A percentile compares a stretch with the other conserved stretches of the same genome.
These are phyloP conservation scores for Capronia americana DNA, from an alignment of 2,329 filamentous ascomycete genomes.

Conservation along the genomic window DNA sequence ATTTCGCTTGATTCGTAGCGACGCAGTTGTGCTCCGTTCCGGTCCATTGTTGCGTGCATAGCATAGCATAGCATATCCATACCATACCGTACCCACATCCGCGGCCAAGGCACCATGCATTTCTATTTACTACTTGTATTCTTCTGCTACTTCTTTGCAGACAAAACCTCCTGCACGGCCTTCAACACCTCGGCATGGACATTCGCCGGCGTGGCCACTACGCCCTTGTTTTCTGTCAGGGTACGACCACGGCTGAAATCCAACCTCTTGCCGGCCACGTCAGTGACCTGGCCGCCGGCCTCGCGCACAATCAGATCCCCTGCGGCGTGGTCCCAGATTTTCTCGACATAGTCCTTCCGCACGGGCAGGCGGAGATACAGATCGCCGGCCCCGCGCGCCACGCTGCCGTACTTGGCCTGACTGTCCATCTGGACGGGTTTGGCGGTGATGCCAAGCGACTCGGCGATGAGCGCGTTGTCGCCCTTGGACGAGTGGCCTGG, in stretches of 20 bases:
- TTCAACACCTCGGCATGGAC: slow-evolving; percentile 78
- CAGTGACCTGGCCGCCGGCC: slow-evolving; percentile 89
- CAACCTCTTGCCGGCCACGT: slow-evolving; percentile 81
- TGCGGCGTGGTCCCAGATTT: slow-evolving; percentile 99
- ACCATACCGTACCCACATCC: neutral
- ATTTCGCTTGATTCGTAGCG: neutral
- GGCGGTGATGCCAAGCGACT: slow-evolving; percentile 82
- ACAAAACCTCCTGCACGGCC: slow-evolving; percentile 81
- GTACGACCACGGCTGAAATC: slow-evolving; percentile 89
- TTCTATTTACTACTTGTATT: neutral
- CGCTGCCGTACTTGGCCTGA: slow-evolving; percentile 96
- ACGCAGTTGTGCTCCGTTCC: neutral
- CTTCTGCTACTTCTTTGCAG: slow-evolving; percentile 51
- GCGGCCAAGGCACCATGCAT: neutral
- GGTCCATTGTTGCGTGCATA: neutral
- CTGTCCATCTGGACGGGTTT: slow-evolving; percentile 96
- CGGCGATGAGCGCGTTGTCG: slow-evolving; percentile 83
- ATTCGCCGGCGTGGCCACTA: slow-evolving; percentile 81
- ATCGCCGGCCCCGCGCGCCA: slow-evolving; percentile 91
- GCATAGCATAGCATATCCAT: neutral
- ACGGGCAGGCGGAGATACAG: slow-evolving; percentile 91
- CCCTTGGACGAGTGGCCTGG: slow-evolving; percentile 88
- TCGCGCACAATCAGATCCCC: slow-evolving; percentile 94
- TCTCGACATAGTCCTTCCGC: slow-evolving; percentile 89
- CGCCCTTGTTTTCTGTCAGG: slow-evolving; percentile 87